Evolutionary conservation across 352 stramenopile species (phyloP).

Genomic region (Pythium periplocum): DNA sequence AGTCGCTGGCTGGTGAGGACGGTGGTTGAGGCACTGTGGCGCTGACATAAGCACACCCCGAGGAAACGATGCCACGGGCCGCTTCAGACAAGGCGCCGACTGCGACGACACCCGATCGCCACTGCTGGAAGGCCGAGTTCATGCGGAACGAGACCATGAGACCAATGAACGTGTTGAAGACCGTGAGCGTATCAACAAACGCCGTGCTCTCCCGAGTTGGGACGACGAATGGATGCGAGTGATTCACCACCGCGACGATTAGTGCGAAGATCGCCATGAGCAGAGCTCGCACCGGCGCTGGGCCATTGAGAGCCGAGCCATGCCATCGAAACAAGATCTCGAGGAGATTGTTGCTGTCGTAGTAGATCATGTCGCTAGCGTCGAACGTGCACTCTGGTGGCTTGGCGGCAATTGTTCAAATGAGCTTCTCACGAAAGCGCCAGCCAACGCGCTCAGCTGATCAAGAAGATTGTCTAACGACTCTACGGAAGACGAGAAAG

Average conservation of each 20-base stretch:
- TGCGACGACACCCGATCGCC: conserved; percentile 62
- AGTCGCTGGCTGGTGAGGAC: not conserved
- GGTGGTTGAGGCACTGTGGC: conserved; percentile 24
- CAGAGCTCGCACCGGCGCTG: conserved; percentile 52
- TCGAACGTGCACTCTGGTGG: too few species aligned
- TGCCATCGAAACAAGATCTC: conserved; percentile 62
- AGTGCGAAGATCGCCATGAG: conserved; percentile 65
- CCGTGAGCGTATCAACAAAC: conserved; percentile 75
- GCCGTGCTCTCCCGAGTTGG: conserved; percentile 58
- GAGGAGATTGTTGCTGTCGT: conserved; percentile 55
- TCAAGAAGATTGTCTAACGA: too few species aligned
- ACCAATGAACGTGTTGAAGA: conserved; percentile 82
- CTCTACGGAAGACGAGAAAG: too few species aligned
- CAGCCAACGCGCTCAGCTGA: too few species aligned
- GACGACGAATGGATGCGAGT: conserved; percentile 59
- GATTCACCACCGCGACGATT: conserved; percentile 39
- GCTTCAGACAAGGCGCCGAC: conserved; percentile 56
- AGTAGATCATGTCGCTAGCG: conserved; percentile 65
- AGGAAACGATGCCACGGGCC: conserved; percentile 63
- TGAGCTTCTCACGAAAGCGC: too few species aligned
- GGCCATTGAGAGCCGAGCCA: conserved; percentile 67
- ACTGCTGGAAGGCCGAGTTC: conserved; percentile 79
- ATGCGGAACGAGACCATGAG: conserved; percentile 77
- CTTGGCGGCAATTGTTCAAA: too few species aligned
- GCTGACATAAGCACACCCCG: conserved; percentile 60